Base-by-base conservation (phyloP, 1,139 yeast species). In the Zygoascus sp. region DNA sequence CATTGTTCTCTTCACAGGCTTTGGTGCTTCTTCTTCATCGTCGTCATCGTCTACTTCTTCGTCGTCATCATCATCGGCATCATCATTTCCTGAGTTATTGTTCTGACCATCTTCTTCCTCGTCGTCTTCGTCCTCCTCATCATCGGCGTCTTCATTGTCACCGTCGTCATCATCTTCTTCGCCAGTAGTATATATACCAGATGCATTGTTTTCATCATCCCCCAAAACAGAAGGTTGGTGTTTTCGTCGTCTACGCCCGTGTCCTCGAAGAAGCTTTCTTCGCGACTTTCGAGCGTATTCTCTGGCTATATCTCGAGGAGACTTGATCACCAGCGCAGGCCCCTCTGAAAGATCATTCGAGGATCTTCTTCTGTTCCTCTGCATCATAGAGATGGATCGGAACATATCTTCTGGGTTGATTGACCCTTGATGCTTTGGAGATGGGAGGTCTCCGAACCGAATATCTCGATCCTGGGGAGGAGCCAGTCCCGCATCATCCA, bases 361-460 rank as follows among this genome's bases (percentile, higher is more conserved):
- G 5, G 61, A 43, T 30, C 48, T 40, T 16, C 57, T 42, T 32
- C 75, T 75, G 21, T 20, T 37, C 46, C 75, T 72, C 58, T 81
- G 83, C 66, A 88, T 70, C 81, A 87, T 80, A 44, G 87, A 82
- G 54, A 88, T 83, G 1, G 96, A 87, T 67, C 83, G 74, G 60
- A 74, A 83, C 81, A 89, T 83, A 60, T 89, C 96, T 44, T 84
- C 79, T 1, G 96, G 96, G 28, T 81, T 81, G 9, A 85, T 70
- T 35, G 81, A 81, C 19, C 72, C 69, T 58, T 56, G 50, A 21
- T 54, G 45, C 5, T 54, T 54, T 0, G 80, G 80, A 38, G 66
- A 65, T 0, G 81, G 82, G 28, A 75, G 61, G 32, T 56, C 64
- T 5, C 70, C 62, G 59, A 51, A 52, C 27, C 47, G 45, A 28